phyloP scores from a whole-genome alignment of 2,329 filamentous ascomycete species.

The Orbilia javanica region DNA sequence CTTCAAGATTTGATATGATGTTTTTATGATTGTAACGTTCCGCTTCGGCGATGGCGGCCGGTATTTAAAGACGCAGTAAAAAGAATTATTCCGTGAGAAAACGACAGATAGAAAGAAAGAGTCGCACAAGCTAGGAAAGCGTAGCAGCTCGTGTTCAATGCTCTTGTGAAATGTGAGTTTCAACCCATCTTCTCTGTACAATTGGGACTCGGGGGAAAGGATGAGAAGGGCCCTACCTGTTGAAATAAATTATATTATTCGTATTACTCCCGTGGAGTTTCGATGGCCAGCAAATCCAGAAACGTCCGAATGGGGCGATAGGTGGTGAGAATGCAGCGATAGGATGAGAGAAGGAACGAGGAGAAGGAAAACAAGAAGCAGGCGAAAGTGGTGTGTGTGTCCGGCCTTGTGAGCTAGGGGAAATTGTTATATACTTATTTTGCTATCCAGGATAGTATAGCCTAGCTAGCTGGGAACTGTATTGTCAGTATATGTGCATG shows the following conservation, averaged over 20 bases:
- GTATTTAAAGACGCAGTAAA: constrained; percentile 28
- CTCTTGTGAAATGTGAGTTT: constrained; percentile 48
- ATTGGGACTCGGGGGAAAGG: neutral
- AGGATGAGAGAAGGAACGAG: constrained; percentile 18
- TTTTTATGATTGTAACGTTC: constrained; percentile 30
- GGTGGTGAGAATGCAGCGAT: neutral
- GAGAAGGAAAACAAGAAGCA: constrained; percentile 25
- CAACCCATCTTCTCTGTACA: constrained; percentile 25
- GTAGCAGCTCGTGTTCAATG: constrained; percentile 36
- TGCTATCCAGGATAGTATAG: too few relatives aligned
- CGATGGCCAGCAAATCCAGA: constrained; percentile 50
- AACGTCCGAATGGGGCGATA: constrained; percentile 38
- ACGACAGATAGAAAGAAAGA: constrained; percentile 28
- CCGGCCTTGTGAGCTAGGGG: constrained; percentile 38
- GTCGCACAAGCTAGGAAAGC: constrained; percentile 49
- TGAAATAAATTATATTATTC: constrained; percentile 41
- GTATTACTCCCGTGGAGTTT: constrained; percentile 37
- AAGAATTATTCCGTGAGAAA: constrained; percentile 24
- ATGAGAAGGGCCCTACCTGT: constrained; percentile 18
- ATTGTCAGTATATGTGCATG: neutral
- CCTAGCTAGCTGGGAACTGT: constrained; percentile 32
- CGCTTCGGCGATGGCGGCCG: constrained; percentile 48
- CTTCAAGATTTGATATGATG: constrained; percentile 32
- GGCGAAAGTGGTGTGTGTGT: constrained; percentile 16
- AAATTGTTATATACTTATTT: constrained; percentile 21